A percentile compares a stretch with the other conserved stretches of the same genome.
Conservation (phyloP, 163 green algal genomes). For the Scenedesmus sp. region DNA sequence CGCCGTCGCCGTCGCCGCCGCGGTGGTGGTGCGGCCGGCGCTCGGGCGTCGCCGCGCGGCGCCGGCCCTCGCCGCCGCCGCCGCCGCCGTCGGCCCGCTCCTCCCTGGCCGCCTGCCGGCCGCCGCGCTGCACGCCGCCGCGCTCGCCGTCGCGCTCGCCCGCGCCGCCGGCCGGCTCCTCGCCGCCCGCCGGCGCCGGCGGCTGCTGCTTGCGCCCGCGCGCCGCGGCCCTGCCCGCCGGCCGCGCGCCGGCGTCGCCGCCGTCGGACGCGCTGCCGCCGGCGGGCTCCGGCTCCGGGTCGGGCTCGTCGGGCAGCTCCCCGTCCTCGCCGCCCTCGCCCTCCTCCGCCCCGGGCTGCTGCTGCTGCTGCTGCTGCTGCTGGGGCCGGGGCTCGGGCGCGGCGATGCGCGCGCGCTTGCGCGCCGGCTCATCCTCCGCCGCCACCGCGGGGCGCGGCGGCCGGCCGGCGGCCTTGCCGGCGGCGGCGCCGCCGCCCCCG, state of each 20-base stretch:
- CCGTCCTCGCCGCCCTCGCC: background rate
- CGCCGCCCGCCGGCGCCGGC: background rate
- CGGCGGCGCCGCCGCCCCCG: no score
- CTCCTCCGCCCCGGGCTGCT: background rate
- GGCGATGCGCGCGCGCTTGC: background rate
- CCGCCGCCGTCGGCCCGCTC: background rate
- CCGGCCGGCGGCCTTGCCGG: background rate
- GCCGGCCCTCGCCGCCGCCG: background rate
- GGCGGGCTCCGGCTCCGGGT: background rate
- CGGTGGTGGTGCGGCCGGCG: background rate
- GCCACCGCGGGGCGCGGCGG: background rate
- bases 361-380: conserved; percentile 4
- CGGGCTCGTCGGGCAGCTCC: background rate
- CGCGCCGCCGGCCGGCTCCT: conserved; percentile 1
- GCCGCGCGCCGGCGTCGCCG: background rate
- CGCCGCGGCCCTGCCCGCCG: background rate
- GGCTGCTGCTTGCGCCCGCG: conserved; percentile 6
- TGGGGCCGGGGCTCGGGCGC: background rate
- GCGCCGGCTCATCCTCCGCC: no score
- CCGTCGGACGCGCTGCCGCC: background rate
- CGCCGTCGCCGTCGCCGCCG: background rate
- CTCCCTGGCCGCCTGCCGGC: background rate
- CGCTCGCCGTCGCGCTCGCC: background rate
- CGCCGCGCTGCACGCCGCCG: background rate
- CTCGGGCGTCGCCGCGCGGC: background rate